Base-by-base conservation (phyloP, 306 rosid species). In the Vachellia collinsii region DNA sequence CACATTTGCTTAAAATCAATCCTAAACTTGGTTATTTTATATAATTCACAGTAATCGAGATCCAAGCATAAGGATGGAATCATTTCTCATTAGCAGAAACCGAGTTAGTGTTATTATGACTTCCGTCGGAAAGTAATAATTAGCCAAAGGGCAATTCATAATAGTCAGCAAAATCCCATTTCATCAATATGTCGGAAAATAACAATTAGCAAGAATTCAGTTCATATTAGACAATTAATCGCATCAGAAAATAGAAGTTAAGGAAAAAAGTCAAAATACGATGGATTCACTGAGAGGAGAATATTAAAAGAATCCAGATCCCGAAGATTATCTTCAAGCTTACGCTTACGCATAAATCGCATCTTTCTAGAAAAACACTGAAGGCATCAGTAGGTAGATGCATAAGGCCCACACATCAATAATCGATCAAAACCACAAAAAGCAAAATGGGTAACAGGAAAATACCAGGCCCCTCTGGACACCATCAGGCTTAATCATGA, bases 401-500 rank as follows among this genome's bases (percentile, higher is more conserved):
- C 34, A 7, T 0, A n/a, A 20, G 73, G 73, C 37, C 73, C 73
- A 68, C 73, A 2, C 13, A 68, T 22, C 10, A 42, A 68, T 68
- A 42, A 68, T 68, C 73, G 38, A 39, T 39, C 48, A 8, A 41
- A 53, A 74, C 46, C 34, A 29, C 0, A 5, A 16, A 61, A 61
- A 22, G 67, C 13, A 46, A 38, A 12, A 23, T 5, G 70, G 0
- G 10, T 64, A 29, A 29, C 34, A 6, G 1, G 17, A 19, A 25
- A 6, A 25, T n/a, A 62, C 97, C 64, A 93, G 89, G 78, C 97
- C 97, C 79, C 97, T 91, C 79, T 93, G 97, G 56, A 93, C 97
- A 3, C 97, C 96, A 89, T 93, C 96, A 6, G 96, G 97, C 90
- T 93, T 93, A 86, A 93, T 91, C 97, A 93, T 93, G 88, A 93